phyloP scores from a whole-genome alignment of 116 monocot species.

The Papilionanthe hybrid region DNA sequence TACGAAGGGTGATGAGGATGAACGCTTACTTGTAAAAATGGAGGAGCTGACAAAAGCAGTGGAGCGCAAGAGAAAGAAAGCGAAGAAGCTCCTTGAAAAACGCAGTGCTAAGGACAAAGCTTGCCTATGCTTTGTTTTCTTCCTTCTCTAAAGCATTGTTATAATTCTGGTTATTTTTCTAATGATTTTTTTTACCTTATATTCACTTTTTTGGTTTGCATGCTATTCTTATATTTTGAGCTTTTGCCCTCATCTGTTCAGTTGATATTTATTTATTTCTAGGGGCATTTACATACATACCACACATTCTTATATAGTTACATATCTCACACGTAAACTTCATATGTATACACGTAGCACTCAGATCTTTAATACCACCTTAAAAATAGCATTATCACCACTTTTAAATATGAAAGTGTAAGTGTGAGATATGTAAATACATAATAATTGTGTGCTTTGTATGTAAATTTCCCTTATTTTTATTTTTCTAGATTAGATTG shows the following conservation, averaged over 20 bases:
- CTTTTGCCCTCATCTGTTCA: not conserved
- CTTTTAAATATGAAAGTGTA: too few relatives aligned
- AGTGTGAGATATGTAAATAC: too few relatives aligned
- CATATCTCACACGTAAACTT: too few relatives aligned
- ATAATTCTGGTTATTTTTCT: not conserved
- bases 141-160: not conserved
- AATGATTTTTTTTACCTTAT: not conserved
- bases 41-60: conserved; percentile 75
- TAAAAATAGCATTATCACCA: too few relatives aligned
- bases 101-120: conserved; percentile 82
- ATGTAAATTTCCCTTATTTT: too few relatives aligned
- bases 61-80: conserved; percentile 72
- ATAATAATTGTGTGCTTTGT: too few relatives aligned
- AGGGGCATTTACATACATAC: too few relatives aligned
- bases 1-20: conserved; percentile 63
- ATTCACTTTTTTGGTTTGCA: not conserved
- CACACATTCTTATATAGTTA: too few relatives aligned
- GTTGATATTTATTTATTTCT: not conserved
- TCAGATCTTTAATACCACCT: too few relatives aligned
- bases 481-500: not conserved
- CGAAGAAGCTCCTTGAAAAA: conserved; percentile 64
- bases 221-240: not conserved
- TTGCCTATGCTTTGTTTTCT: not conserved
- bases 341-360: too few relatives aligned
- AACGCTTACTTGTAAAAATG: conserved; percentile 77